Evolutionary conservation across 805 yeast genomes (phyloP).

Genomic region (Spathaspora arborariae): DNA sequence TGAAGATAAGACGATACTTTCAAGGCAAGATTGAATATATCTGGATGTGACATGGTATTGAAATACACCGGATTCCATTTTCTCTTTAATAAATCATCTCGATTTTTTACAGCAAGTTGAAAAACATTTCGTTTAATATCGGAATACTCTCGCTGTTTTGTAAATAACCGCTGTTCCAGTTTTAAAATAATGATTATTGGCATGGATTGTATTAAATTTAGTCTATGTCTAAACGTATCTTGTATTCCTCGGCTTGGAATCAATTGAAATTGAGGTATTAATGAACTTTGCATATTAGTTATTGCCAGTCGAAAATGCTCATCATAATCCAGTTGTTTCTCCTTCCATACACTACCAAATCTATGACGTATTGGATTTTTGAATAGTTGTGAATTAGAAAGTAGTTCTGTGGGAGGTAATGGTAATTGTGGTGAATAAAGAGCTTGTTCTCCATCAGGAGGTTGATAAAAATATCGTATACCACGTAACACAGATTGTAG

Average conservation of each 20-base stretch:
- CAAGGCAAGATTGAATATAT: constrained; percentile 25
- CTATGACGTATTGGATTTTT: neutral
- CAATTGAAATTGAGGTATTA: neutral
- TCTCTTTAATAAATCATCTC: neutral
- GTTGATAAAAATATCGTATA: neutral
- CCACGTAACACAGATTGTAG: neutral
- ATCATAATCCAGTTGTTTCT: neutral
- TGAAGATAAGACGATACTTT: neutral
- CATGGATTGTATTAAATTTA: neutral
- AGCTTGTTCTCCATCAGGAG: neutral
- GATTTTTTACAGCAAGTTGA: neutral
- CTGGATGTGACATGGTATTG: constrained; percentile 8
- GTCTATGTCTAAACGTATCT: neutral
- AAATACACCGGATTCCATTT: neutral
- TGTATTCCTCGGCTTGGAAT: neutral
- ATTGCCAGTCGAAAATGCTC: neutral
- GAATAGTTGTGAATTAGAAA: neutral
- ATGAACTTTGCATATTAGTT: neutral
- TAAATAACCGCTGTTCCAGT: neutral
- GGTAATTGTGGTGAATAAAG: neutral
- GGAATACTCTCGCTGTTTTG: neutral
- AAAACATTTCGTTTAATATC: neutral
- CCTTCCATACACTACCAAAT: neutral
- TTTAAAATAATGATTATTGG: neutral
- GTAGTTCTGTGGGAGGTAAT: neutral